Base-by-base conservation (phyloP, 2,329 filamentous ascomycete species). In the Hypoxylon rubiginosum region DNA sequence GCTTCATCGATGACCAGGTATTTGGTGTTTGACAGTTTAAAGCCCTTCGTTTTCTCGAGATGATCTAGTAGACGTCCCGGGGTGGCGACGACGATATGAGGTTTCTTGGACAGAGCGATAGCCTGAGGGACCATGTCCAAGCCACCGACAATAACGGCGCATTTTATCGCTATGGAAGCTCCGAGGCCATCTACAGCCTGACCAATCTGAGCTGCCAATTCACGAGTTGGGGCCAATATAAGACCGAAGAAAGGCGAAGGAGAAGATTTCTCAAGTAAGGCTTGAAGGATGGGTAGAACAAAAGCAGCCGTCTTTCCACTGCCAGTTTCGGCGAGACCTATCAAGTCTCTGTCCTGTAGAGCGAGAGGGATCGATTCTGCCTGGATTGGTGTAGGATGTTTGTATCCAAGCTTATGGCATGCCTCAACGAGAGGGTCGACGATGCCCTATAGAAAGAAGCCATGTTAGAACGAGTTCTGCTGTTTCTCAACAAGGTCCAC, bases 251-350 rank as follows among this genome's bases (percentile, higher is more conserved):
- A 83, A 2, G 93, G 85, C 72, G 94, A 92, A 0, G 94, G 94
- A 73, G 94, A 92, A 0, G 94, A 94, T 73, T 94, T 93, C 60
- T 96, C 92, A 81, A 98, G 91, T 1, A 99, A 87, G 2, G 92
- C 90, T 78, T 97, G 94, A 2, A 99, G 86, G 41, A 99, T 97
- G 0, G 96, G 96, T 2, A 99, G 84, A 0, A 93, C 94, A 78
- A 98, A 99, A 0, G 96, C 94, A 6, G 94, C 95, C 0, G 96
- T 98, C 83, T 98, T 99, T 80, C 96, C 96, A 76, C 90, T 94
- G 72, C 96, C 96, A 0, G 96, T 99, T 81, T 99, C 95, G 32
- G 96, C 96, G 55, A 98, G 85, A 45, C 94, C 96, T 72, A 99
- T 97, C 34, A 98, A 84, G 79, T 98, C 96, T 74, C 93, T 88